Evolutionary conservation across 179 eudicot genomes (phyloP).

Genomic region (Drosera spatulata): DNA sequence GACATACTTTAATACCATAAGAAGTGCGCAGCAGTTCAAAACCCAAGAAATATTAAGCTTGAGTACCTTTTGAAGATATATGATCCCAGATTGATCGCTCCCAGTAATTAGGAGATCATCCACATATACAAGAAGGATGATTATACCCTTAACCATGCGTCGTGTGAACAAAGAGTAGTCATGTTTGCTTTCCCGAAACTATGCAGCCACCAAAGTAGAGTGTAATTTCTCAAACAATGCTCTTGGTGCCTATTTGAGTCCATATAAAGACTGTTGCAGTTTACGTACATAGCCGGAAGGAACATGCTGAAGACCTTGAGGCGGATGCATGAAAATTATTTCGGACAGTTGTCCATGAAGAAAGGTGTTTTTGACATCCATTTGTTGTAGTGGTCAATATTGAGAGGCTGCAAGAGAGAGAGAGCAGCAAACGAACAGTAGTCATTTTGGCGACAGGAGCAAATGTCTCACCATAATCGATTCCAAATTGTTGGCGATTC

Average conservation of each 20-base stretch:
- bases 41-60: not conserved
- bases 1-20: not conserved
- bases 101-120: not conserved
- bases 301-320: not conserved
- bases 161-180: not conserved
- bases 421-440: not conserved
- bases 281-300: not conserved
- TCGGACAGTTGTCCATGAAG: not conserved
- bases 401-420: too few relatives aligned
- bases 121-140: not conserved
- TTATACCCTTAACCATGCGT: not conserved
- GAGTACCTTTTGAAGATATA: not conserved
- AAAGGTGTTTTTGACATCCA: not conserved
- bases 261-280: not conserved
- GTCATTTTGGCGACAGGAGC: not conserved
- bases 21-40: not conserved
- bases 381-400: not conserved
- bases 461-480: not conserved
- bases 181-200: not conserved
- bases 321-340: not conserved
- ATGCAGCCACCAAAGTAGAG: too few relatives aligned
- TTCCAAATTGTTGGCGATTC: not conserved
- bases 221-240: constrained; percentile 1
- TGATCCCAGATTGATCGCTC: not conserved
- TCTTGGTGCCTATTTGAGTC: not conserved